Evolutionary conservation across 2,329 filamentous ascomycete species (phyloP).

Genomic region (Ambrosiella beaveri): DNA sequence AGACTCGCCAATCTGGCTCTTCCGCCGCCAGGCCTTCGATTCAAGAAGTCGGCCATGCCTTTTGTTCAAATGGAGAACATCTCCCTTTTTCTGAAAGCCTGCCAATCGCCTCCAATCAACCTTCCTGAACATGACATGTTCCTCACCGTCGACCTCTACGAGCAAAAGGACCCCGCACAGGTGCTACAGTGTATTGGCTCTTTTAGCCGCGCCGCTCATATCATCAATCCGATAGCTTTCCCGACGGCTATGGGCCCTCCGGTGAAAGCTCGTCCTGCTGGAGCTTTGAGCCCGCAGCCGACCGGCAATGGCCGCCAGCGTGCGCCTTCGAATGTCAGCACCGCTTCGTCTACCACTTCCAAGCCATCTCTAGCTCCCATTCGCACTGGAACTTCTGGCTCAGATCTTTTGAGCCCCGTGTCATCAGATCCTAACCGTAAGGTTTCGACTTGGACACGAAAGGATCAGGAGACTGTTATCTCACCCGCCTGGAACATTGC

Average conservation of each 20-base stretch:
- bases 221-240: conserved; percentile 56
- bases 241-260: conserved; percentile 54
- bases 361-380: conserved; percentile 26
- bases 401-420: conserved; percentile 40
- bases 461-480: conserved; percentile 61
- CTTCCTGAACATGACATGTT: conserved; percentile 90
- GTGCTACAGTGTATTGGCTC: conserved; percentile 83
- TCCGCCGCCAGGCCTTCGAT: conserved; percentile 65
- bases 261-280: conserved; percentile 35
- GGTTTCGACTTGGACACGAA: conserved; percentile 69
- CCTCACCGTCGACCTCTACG: conserved; percentile 89
- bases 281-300: conserved; percentile 45
- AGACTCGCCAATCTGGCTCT: conserved; percentile 70
- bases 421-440: conserved; percentile 33
- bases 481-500: conserved; percentile 94
- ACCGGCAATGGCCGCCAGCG: conserved; percentile 36
- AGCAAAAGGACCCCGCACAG: conserved; percentile 88
- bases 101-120: conserved; percentile 67
- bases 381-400: conserved; percentile 35
- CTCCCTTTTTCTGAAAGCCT: conserved; percentile 80
- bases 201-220: conserved; percentile 75
- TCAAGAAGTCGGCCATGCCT: conserved; percentile 84
- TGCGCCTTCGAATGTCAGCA: conserved; percentile 40
- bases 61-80: conserved; percentile 99
- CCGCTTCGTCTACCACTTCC: conserved; percentile 34